Evolutionary conservation across 1,284 basidiomycete genomes (phyloP).

Genomic region (Boletus smithii): DNA sequence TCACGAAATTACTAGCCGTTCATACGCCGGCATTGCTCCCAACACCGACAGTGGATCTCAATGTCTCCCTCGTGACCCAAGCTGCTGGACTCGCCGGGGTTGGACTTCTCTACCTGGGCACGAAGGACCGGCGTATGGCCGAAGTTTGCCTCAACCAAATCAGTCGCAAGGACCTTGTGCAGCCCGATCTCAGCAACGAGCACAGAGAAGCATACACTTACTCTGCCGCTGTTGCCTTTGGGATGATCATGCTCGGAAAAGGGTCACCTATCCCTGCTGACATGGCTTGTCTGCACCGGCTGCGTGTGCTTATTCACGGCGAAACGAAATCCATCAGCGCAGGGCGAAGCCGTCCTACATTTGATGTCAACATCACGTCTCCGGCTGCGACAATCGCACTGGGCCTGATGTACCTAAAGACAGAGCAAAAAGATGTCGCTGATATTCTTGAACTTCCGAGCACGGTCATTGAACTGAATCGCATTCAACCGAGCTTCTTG

Average conservation of each 20-base stretch:
- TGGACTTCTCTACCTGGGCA: conserved; percentile 88
- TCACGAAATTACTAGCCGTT: conserved; percentile 88
- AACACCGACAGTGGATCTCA: conserved; percentile 81
- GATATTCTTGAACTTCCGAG: conserved; percentile 82
- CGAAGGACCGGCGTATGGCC: conserved; percentile 85
- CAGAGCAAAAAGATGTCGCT: conserved; percentile 79
- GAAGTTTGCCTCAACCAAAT: conserved; percentile 89
- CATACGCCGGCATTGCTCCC: conserved; percentile 93
- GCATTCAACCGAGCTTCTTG: conserved; percentile 85
- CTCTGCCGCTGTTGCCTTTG: conserved; percentile 86
- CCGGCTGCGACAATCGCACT: conserved; percentile 89
- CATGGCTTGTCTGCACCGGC: conserved; percentile 58
- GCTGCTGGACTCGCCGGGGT: conserved; percentile 86
- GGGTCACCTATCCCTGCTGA: conserved; percentile 79
- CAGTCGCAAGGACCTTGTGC: conserved; percentile 70
- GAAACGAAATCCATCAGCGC: conserved; percentile 44
- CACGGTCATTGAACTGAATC: conserved; percentile 74
- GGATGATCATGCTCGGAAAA: conserved; percentile 93
- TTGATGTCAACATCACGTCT: conserved; percentile 85
- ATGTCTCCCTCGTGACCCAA: conserved; percentile 87
- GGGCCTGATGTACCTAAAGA: conserved; percentile 89
- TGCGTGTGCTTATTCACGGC: conserved; percentile 73
- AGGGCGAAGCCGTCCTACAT: conserved; percentile 44
- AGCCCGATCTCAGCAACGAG: conserved; percentile 79
- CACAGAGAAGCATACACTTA: conserved; percentile 91